A percentile compares a stretch with the other conserved stretches of the same genome.
phyloP scores from a whole-genome alignment of 129 eudicot species.

The Glebionis coronaria region DNA sequence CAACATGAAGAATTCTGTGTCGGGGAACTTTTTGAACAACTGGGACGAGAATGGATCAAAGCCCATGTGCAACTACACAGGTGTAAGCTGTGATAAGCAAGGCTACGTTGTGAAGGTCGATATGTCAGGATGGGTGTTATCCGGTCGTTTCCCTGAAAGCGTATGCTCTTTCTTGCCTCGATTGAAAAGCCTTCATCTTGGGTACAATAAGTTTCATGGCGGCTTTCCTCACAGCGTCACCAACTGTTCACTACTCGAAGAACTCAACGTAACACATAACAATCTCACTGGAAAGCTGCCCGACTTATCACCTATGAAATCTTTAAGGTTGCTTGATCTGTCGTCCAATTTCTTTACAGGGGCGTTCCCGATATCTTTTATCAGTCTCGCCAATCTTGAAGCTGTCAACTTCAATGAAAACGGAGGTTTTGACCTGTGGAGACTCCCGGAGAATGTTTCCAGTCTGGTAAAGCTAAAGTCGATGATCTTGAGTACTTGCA shows the following conservation, averaged over 20 bases:
- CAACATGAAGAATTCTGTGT: too few relatives aligned
- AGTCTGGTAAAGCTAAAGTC: conserved; percentile 49
- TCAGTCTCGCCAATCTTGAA: conserved; percentile 61
- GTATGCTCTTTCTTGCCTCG: conserved; percentile 63
- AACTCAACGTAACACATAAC: conserved; percentile 43
- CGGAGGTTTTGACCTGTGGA: conserved; percentile 43
- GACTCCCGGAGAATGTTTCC: conserved; percentile 50
- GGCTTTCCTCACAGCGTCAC: conserved; percentile 51
- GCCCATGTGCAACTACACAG: conserved; percentile 47
- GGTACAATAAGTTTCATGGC: conserved; percentile 51
- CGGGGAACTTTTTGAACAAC: neutral
- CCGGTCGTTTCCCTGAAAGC: conserved; percentile 62
- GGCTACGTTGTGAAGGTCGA: conserved; percentile 46
- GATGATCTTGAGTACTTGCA: conserved; percentile 57
- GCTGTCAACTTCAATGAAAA: conserved; percentile 65
- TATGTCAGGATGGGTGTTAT: conserved; percentile 48
- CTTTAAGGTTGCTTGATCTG: conserved; percentile 58
- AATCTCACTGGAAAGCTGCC: conserved; percentile 52
- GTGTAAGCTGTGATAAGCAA: conserved; percentile 49
- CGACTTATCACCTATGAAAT: conserved; percentile 52
- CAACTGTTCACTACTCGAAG: conserved; percentile 60
- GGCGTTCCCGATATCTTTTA: conserved; percentile 54
- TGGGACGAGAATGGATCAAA: conserved; percentile 40
- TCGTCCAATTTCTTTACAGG: conserved; percentile 53
- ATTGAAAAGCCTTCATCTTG: conserved; percentile 42